Evolutionary conservation across 75 land plant species (phyloP), one percentile per base, ranked within the genome.

Genomic region (Picea glauca): DNA sequence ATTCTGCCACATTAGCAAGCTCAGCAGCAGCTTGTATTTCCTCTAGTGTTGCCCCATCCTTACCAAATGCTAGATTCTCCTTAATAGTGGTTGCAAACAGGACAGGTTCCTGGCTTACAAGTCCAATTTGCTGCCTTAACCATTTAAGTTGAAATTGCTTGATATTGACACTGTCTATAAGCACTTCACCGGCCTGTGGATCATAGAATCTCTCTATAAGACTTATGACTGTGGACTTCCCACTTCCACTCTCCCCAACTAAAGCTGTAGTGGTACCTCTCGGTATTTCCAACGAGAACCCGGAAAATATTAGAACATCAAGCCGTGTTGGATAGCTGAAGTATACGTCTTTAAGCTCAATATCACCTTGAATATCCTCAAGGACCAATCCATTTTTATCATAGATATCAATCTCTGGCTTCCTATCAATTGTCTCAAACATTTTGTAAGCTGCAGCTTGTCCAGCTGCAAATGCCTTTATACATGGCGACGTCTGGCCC

Each of bases 161-260:
- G 61, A 96, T 81, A 79, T 96, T 88, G 4, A 87, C 75, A 72
- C 95, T 93, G 85, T 96, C 99, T 20, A 96, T 88, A n/a, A 94
- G 86, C 46, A 96, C 91, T 79, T 88, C 90, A 43, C 99, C 99
- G 60, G 88, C 89, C 58, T 76, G 85, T n/a, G 99, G 99, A 81
- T 96, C 98, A 80, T 96, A 96, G 70, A 96, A 96, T 75, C 99
- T 88, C 85, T 96, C 93, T 62, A 96, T 88, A 43, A 96, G 82
- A 77, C 98, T 94, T 20, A 96, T 82, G 1, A 96, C 98, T 18
- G 98, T 96, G 13, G 99, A 96, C 60, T 96, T 96, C 38, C 99
- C 99, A 81, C 95, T 92, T 61, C 98, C 98, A 79, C 99, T 96
- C 72, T 96, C 90, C 68, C 98, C 99, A 78, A 96, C 99, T 75